Base-by-base conservation (phyloP, 225 moss, liverwort and hornwort genomes). In the Physcomitrellopsis africana region DNA sequence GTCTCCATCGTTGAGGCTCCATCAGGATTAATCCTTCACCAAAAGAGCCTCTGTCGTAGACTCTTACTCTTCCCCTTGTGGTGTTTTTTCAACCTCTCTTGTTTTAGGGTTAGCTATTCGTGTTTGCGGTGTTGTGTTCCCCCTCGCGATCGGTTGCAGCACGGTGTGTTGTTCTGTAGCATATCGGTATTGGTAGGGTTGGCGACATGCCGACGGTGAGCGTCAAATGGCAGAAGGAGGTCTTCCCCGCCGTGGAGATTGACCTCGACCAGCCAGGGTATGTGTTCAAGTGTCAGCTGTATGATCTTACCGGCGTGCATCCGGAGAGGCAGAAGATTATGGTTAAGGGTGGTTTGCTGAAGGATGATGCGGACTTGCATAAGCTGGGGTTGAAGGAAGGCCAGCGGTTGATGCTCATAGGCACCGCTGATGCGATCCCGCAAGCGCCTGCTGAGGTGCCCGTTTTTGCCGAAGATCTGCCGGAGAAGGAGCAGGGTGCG, bases 221-320 rank as follows among this genome's bases (percentile, higher is more conserved):
- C 73, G 97, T 97, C 13, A 97, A 97, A 85, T 97, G 97, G 97
- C 93, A 97, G 83, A 97, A 97, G 82, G 85, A 91, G 77, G 85
- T 92, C 9, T 97, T 97, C 17, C 82, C 93, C 0, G 84, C 90
- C 1, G 91, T 97, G 80, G 97, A 97, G 70, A 87, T 97, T 63
- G 94, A 97, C 85, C 84, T 84, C 1, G 87, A 90, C 24, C 94
- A 97, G 59, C 84, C 93, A 1, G 86, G 94, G n/a, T 66, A 86
- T 81, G 94, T 97, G 48, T 97, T 97, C 77, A 97, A 97, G 82
- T 93, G 91, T 65, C 97, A 97, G 89, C 93, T 97, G 26, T 97
- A 84, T 80, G 97, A 97, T 44, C 90, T 97, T 8, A 97, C 97
- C 9, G 97, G 97, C 2, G 94, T 97, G 27, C 97, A 91, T 17